Base-by-base conservation (phyloP, 192 early-diverging fungal genomes). In the Backusella macrospora region DNA sequence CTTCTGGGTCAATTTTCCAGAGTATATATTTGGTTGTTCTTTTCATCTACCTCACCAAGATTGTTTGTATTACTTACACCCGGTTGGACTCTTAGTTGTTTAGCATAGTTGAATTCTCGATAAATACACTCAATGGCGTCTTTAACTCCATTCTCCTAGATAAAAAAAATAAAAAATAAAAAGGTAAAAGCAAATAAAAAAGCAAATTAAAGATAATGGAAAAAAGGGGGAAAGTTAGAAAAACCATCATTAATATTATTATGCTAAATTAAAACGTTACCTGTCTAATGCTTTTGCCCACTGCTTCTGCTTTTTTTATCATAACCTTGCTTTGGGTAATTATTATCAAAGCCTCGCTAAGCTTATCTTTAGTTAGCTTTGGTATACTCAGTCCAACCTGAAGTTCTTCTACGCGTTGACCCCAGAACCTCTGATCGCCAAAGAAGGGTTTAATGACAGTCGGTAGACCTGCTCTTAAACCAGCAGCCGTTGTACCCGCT, bases 401-500 rank as follows among this genome's bases (percentile, higher is more conserved):
- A 46, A 88, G 81, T 42, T 88, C 86, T 55, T 88, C 81, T 9
- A 92, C 45, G 3, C 87, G 84, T 23, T 89, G 83, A 5, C 84
- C 90, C 92, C 92, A 93, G 68, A 93, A 93, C 44, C 79, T 84
- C 39, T 86, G 87, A 44, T 90, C 87, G 9, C 87, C 87, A 83
- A 88, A 90, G 65, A 89, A 93, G 18, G 92, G 92, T 62, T 88
- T 86, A 59, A 93, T 84, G 39, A 92, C 76, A 2, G 91, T 92
- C 3, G 92, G 90, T 66, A 83, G 77, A 34, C 92, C 92, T 7
- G 87, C 89, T 13, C 88, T 86, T 14, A 93, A 63, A 38, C 91
- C 92, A n/a, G 92, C 92, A 7, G 89, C 85, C 1, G 86, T 86
- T 10, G 92, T 93, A 5, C 92, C 92, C 14, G 91, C 91, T 37